Conservation (phyloP, 1,284 basidiomycete genomes). For the Meira miltonrushii region DNA sequence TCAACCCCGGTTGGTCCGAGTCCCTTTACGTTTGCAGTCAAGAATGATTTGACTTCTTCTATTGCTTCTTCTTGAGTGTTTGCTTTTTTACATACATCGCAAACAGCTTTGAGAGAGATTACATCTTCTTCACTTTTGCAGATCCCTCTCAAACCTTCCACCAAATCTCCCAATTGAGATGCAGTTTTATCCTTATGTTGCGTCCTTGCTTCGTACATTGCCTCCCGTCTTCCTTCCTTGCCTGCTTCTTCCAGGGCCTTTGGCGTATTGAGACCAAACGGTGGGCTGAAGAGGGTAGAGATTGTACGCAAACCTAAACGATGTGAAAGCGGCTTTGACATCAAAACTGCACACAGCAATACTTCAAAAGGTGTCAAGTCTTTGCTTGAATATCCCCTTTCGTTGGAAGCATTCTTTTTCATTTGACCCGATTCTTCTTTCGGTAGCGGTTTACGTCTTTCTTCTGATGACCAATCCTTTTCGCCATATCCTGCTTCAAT, state of each 20-base stretch:
- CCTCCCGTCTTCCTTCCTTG: conserved; percentile 25
- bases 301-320: conserved; percentile 24
- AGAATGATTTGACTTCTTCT: conserved; percentile 13
- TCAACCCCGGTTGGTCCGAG: conserved; percentile 24
- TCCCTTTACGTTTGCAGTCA: conserved; percentile 26
- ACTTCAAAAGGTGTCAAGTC: conserved; percentile 29
- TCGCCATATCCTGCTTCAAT: conserved; percentile 4
- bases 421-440: conserved; percentile 1
- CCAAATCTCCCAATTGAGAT: conserved; percentile 26
- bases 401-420: conserved; percentile 17
- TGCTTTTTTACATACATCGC: conserved; percentile 15
- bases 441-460: not conserved
- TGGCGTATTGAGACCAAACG: conserved; percentile 21
- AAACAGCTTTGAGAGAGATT: conserved; percentile 13
- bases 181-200: conserved; percentile 40
- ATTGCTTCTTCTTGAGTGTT: conserved; percentile 3
- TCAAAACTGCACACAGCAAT: conserved; percentile 24
- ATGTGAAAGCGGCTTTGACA: conserved; percentile 36
- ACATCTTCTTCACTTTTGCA: conserved; percentile 11
- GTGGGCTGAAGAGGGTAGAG: conserved; percentile 29
- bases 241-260: conserved; percentile 25
- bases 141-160: conserved; percentile 19
- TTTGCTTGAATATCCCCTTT: conserved; percentile 13
- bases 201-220: conserved; percentile 30
- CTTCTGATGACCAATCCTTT: not conserved